A percentile compares a stretch with the other conserved stretches of the same genome.
Conservation (phyloP, 2,329 filamentous ascomycete genomes). For the Atkinsonella texensis region DNA sequence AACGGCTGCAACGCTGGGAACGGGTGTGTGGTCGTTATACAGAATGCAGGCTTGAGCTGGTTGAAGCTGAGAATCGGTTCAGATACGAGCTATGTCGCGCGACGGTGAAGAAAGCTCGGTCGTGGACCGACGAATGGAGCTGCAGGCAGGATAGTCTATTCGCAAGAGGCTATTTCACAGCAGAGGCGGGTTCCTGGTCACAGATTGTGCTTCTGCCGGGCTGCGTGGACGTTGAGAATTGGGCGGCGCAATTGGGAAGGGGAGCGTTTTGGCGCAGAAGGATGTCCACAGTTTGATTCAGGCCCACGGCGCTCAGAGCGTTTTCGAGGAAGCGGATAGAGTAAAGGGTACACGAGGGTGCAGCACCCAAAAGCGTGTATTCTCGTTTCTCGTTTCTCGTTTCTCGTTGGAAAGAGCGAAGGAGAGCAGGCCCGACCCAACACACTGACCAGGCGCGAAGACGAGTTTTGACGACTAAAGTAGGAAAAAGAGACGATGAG, state of each 20-base stretch:
- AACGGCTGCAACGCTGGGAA: too few relatives aligned
- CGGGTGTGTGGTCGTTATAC: too few relatives aligned
- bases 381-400: too few relatives aligned
- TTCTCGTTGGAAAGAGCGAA: neutral
- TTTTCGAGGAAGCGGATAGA: neutral
- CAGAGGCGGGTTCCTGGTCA: neutral
- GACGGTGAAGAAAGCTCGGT: too few relatives aligned
- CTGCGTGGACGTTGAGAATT: neutral
- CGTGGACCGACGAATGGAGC: too few relatives aligned
- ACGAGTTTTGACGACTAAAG: neutral
- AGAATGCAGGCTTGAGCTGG: too few relatives aligned
- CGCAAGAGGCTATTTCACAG: neutral
- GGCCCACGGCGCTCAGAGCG: neutral
- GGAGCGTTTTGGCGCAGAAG: neutral
- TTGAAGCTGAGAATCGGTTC: too few relatives aligned
- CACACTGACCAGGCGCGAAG: neutral
- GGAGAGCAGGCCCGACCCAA: neutral
- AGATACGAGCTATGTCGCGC: too few relatives aligned
- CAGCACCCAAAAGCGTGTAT: slow-evolving; percentile 1
- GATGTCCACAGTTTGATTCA: neutral
- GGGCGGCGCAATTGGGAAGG: neutral
- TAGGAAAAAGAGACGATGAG: neutral
- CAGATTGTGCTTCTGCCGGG: neutral
- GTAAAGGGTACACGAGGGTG: neutral
- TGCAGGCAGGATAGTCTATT: neutral